These are phyloP conservation scores for Emydomyces testavorans DNA, from an alignment of 2,329 filamentous ascomycete species.

Conservation along the genomic window DNA sequence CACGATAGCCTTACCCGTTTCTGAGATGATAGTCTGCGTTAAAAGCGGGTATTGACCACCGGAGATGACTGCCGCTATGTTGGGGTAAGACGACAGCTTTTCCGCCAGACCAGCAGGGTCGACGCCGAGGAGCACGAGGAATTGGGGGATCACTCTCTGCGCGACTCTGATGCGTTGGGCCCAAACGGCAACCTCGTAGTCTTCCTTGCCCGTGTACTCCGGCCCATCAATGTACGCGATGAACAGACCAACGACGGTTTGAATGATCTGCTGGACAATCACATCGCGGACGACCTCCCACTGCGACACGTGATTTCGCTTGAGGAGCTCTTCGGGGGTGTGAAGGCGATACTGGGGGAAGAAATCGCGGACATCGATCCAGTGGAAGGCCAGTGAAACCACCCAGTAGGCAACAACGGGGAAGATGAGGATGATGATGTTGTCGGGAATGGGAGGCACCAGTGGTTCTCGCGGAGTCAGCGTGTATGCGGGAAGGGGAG, in stretches of 20 bases:
- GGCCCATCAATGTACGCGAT: constrained; percentile 61
- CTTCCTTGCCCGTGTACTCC: constrained; percentile 63
- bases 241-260: constrained; percentile 58
- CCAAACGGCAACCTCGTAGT: constrained; percentile 84
- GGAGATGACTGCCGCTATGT: constrained; percentile 61
- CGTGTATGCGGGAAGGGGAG: constrained; percentile 74
- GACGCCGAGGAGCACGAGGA: constrained; percentile 62
- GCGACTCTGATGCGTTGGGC: constrained; percentile 67
- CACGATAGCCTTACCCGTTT: constrained; percentile 38
- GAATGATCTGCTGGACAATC: constrained; percentile 79
- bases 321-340: constrained; percentile 79
- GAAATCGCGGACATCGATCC: constrained; percentile 71
- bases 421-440: constrained; percentile 60
- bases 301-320: constrained; percentile 74
- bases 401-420: constrained; percentile 82
- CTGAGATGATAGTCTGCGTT: constrained; percentile 46
- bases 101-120: constrained; percentile 65
- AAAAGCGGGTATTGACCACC: constrained; percentile 73
- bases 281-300: constrained; percentile 85
- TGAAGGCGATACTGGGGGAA: constrained; percentile 89
- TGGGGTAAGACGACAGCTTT: constrained; percentile 59
- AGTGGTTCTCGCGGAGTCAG: constrained; percentile 59
- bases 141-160: constrained; percentile 62
- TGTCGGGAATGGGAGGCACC: constrained; percentile 68
- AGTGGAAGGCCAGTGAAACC: constrained; percentile 74